A percentile compares a stretch with the other conserved stretches of the same genome.
Evolutionary conservation across 176 grass and related monocot species (phyloP).

Genomic region (Puya raimondii): DNA sequence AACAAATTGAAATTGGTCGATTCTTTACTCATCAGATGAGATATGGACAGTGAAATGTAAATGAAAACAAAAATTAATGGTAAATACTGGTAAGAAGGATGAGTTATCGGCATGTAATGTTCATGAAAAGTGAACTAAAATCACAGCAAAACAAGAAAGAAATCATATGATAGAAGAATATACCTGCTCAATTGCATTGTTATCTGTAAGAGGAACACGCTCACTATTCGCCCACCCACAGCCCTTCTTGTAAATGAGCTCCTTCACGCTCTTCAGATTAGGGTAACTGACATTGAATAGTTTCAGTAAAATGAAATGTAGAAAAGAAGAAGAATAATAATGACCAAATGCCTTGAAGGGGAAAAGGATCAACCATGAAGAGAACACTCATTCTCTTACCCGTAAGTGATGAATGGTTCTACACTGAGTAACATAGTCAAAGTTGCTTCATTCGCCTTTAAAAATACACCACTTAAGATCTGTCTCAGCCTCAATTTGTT

Average conservation of each 20-base stretch:
- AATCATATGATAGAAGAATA: not conserved
- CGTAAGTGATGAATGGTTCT: conserved; percentile 66
- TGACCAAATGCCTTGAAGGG: no score
- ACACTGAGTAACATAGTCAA: conserved; percentile 69
- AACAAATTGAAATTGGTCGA: no score
- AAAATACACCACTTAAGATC: conserved; percentile 65
- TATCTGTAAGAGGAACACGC: conserved; percentile 73
- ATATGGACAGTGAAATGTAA: no score
- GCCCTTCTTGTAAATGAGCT: conserved; percentile 87
- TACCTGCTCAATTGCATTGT: conserved; percentile 92
- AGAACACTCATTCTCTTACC: conserved; percentile 38
- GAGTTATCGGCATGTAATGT: not conserved
- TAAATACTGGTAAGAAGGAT: no score
- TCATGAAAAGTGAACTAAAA: not conserved
- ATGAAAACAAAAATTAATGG: no score
- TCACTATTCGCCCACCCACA: conserved; percentile 54
- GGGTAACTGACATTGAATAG: conserved; percentile 39
- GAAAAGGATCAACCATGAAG: not conserved
- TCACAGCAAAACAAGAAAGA: not conserved
- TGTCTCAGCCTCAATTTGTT: conserved; percentile 45
- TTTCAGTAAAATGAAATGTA: not conserved
- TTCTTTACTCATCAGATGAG: no score
- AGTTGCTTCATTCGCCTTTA: conserved; percentile 57
- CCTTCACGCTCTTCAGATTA: conserved; percentile 78
- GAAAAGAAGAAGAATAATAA: not conserved